phyloP scores from a whole-genome alignment of 2,329 filamentous ascomycete species.

The Aspergillus amoenus region DNA sequence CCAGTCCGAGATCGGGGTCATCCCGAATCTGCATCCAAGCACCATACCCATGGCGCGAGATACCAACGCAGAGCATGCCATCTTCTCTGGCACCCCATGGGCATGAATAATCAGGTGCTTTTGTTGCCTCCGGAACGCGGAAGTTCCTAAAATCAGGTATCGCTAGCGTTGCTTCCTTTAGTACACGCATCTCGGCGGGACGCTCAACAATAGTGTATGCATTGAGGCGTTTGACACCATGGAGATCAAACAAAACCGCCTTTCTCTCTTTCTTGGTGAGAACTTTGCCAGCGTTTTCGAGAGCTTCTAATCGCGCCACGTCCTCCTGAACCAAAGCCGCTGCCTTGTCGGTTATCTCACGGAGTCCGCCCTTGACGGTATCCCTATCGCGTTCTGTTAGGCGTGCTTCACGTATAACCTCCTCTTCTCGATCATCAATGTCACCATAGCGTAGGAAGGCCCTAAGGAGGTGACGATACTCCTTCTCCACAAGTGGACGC shows the following conservation, averaged over 20 bases:
- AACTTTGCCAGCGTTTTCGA: slow-evolving; percentile 73
- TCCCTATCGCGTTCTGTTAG: slow-evolving; percentile 77
- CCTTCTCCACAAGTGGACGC: slow-evolving; percentile 87
- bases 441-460: slow-evolving; percentile 90
- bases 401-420: slow-evolving; percentile 83
- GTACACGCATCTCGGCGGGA: slow-evolving; percentile 80
- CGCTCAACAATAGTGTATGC: slow-evolving; percentile 93
- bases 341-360: slow-evolving; percentile 74
- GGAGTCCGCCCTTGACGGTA: slow-evolving; percentile 73
- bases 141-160: slow-evolving; percentile 73
- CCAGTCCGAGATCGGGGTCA: slow-evolving; percentile 79
- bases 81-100: slow-evolving; percentile 92
- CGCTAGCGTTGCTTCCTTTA: slow-evolving; percentile 69
- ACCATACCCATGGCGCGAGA: slow-evolving; percentile 89
- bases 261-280: slow-evolving; percentile 97
- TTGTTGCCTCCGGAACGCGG: slow-evolving; percentile 85
- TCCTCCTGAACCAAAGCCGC: slow-evolving; percentile 73
- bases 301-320: slow-evolving; percentile 57
- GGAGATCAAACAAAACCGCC: slow-evolving; percentile 91
- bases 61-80: slow-evolving; percentile 93
- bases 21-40: slow-evolving; percentile 95
- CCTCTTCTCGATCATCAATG: slow-evolving; percentile 81
- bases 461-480: slow-evolving; percentile 85
- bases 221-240: slow-evolving; percentile 90
- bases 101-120: slow-evolving; percentile 86